Base-by-base conservation (phyloP, 345 rosid species). In the Populus tremula region DNA sequence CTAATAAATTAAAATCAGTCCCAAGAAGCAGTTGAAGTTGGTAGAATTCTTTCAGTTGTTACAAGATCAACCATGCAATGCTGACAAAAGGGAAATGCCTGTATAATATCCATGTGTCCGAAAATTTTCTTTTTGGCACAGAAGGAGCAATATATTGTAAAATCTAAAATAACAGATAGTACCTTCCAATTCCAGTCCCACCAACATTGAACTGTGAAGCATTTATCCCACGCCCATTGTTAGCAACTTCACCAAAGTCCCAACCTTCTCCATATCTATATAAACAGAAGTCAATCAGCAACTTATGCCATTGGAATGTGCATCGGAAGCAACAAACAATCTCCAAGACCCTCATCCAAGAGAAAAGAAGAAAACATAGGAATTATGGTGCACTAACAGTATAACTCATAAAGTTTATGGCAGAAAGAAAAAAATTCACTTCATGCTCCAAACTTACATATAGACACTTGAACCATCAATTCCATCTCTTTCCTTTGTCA, bases 241-340 rank as follows among this genome's bases (percentile, higher is more conserved):
- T 84, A 79, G 98, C 96, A 79, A 95, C 99, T 89, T 95, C 99
- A 83, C 99, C 99, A 75, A 93, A 95, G 87, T 95, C 94, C 98
- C 98, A 95, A 75, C 99, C 99, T 90, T 95, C 99, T 61, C 99
- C 99, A 74, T 95, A 95, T 83, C 99, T 95, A 72, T 61, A 76
- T 47, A 47, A 76, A 59, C n/a, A 76, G 56, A 29, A 81, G 56
- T 70, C 76, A 71, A 67, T 69, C 16, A 47, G 11, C 29, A 59
- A 73, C 23, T 39, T 29, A 27, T 36, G 78, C 10, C 33, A 49
- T 45, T 4, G 41, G 35, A 9, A 49, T 41, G n/a, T 39, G 39
- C 47, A 76, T 38, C 33, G 69, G 70, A 69, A 69, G 71, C 35
- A 39, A 8, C 33, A 71, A 62, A 78, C 12, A 63, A 36, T 31